These are phyloP conservation scores for Syncephalastrum monosporum DNA, from an alignment of 371 early-diverging fungal species.

Conservation along the genomic window DNA sequence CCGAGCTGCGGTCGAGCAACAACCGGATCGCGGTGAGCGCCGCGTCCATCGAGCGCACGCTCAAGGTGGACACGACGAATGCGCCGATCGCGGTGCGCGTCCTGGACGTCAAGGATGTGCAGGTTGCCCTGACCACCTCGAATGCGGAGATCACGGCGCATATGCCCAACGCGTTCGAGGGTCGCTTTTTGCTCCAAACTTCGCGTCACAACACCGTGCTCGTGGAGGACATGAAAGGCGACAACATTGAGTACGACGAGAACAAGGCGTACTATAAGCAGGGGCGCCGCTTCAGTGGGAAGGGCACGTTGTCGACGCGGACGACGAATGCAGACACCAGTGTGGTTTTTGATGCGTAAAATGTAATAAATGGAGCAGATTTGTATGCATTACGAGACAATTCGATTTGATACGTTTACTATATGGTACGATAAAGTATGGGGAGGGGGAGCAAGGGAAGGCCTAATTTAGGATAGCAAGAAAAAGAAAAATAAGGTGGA, in stretches of 20 bases:
- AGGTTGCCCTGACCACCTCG: constrained; percentile 9
- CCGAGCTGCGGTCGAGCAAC: not conserved
- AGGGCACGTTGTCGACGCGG: constrained; percentile 7
- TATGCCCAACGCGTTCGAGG: constrained; percentile 23
- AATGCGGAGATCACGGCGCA: constrained; percentile 12
- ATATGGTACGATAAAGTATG: too few species aligned
- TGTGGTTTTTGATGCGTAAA: constrained; percentile 16
- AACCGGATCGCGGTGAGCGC: too few species aligned
- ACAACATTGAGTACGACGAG: constrained; percentile 6
- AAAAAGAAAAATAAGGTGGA: constrained; percentile 9
- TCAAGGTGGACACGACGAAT: constrained; percentile 19
- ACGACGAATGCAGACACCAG: constrained; percentile 15
- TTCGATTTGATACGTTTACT: not conserved
- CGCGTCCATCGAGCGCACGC: not conserved
- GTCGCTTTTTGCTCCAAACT: constrained; percentile 12
- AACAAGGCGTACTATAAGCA: constrained; percentile 8
- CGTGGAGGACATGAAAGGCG: constrained; percentile 5
- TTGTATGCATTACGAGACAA: not conserved
- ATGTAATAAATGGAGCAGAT: not conserved
- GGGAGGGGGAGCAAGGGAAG: not conserved
- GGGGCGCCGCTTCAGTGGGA: constrained; percentile 11
- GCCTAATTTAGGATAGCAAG: not conserved
- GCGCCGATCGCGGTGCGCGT: constrained; percentile 13
- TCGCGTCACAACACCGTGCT: constrained; percentile 4
- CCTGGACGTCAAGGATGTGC: constrained; percentile 9